phyloP scores from a whole-genome alignment of 1,139 yeast genomes.

The Meyerozyma sp. region DNA sequence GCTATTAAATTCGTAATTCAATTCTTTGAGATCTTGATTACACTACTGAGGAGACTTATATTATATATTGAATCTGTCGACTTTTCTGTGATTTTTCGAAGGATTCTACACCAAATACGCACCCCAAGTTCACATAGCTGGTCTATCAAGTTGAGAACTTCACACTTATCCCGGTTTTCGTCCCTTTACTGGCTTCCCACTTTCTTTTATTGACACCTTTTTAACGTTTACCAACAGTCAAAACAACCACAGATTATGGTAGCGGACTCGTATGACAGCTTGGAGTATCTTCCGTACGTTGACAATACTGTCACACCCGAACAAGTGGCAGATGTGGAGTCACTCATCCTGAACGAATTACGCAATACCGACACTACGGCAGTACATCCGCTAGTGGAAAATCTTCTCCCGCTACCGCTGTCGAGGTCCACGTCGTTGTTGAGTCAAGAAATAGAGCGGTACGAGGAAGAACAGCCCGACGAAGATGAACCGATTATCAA shows the following conservation, averaged over 20 bases:
- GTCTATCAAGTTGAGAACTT: neutral
- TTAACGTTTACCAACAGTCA: neutral
- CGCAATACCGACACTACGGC: neutral
- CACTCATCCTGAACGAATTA: neutral
- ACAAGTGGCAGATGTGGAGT: neutral
- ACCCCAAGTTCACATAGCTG: neutral
- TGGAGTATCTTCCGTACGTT: neutral
- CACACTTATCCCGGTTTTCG: neutral
- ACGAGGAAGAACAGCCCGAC: slow-evolving; percentile 24
- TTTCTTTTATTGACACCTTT: neutral
- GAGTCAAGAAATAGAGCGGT: slow-evolving; percentile 22
- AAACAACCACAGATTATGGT: neutral
- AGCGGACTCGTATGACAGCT: neutral
- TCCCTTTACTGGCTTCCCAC: neutral
- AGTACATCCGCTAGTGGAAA: slow-evolving; percentile 7
- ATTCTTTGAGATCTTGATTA: neutral
- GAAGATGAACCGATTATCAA: slow-evolving; percentile 10
- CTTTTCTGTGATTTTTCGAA: neutral
- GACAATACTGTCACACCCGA: neutral
- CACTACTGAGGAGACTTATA: no score
- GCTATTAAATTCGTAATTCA: no score
- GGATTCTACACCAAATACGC: neutral
- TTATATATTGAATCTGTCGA: no score
- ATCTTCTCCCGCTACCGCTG: slow-evolving; percentile 5
- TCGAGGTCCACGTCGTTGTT: slow-evolving; percentile 13